Conservation (phyloP, 2,329 filamentous ascomycete genomes). For the Aspergillus calidoustus region DNA sequence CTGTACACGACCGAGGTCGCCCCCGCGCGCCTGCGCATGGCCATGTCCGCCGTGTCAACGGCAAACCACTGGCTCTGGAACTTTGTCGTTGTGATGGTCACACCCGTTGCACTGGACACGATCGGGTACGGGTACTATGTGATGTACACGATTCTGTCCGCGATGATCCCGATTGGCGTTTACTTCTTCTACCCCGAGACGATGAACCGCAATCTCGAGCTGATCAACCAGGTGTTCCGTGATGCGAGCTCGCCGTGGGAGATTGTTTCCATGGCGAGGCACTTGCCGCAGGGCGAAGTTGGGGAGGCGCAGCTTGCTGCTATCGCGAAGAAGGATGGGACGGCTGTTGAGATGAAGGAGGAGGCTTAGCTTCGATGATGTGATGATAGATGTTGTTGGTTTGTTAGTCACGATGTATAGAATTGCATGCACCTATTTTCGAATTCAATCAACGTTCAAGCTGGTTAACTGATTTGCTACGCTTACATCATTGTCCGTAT, state of each 20-base stretch:
- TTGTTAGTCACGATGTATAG: not conserved
- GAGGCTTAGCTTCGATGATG: not conserved
- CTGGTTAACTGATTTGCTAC: not conserved
- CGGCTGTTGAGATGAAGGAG: not conserved
- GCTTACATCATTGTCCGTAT: not conserved
- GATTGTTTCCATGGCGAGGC: conserved; percentile 14
- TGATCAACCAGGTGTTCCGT: conserved; percentile 26
- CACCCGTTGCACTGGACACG: conserved; percentile 24
- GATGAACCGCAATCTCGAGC: conserved; percentile 24
- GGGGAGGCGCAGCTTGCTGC: not conserved
- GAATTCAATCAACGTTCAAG: not conserved
- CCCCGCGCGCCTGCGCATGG: conserved; percentile 23
- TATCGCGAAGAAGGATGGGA: not conserved
- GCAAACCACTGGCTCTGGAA: conserved; percentile 21
- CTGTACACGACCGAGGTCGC: conserved; percentile 28
- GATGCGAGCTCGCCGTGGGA: conserved; percentile 19
- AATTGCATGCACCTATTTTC: not conserved
- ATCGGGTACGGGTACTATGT: conserved; percentile 28
- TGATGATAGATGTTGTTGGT: too few species aligned
- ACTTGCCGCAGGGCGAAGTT: conserved; percentile 9
- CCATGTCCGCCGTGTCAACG: conserved; percentile 6
- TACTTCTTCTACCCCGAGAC: conserved; percentile 32
- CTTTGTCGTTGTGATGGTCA: conserved; percentile 28
- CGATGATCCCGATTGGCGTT: conserved; percentile 17
- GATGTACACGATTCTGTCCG: conserved; percentile 25